Base-by-base conservation (phyloP, 2,329 filamentous ascomycete species). In the Myriangium duriaei region DNA sequence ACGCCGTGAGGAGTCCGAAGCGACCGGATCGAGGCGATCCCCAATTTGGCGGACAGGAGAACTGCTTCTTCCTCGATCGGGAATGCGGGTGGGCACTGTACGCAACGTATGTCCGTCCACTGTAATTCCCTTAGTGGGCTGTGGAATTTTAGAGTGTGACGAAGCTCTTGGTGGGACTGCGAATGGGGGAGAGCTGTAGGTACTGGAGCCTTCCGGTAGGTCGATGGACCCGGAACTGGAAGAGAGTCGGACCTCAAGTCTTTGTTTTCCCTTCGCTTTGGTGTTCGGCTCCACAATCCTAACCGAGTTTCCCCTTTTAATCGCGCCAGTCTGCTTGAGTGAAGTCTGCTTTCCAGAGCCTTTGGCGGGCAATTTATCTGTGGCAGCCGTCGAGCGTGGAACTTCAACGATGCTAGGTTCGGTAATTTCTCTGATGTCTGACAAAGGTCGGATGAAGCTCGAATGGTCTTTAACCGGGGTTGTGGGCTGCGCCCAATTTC, bases 401-500 rank as follows among this genome's bases (percentile, higher is more conserved):
- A 45, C 30, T 10, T 66, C 62, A 12, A 56, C 57, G 14, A 68
- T 47, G 44, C 62, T 67, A 17, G 65, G 63, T 47, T 68, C 65
- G 9, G 64, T 68, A 45, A 66, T 52, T 46, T 68, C 65, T 43
- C 64, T 60, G 40, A 68, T 68, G 45, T 68, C 65, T 30, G 65
- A 68, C 17, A 68, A 49, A 31, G 64, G 63, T 32, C 65, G 59
- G 30, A 56, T 47, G 34, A 57, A 53, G 6, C 56, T 53, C 7
- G 54, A 50, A 10, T 45, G 32, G 17, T 39, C 36, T 32, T 39
- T 39, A 30, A 39, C 32, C 16, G 36, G 36, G 12, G 36, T 39
- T 4, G 30, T 39, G 11, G 36, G 36, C 13, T 33, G 36, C 15
- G 36, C 18, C 36, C 36, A 39, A 11, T 11, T n/a, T 16, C 32